Evolutionary conservation across 306 rosid genomes (phyloP), one percentile per base, ranked within the genome.

Genomic region (Acmispon strigosus): DNA sequence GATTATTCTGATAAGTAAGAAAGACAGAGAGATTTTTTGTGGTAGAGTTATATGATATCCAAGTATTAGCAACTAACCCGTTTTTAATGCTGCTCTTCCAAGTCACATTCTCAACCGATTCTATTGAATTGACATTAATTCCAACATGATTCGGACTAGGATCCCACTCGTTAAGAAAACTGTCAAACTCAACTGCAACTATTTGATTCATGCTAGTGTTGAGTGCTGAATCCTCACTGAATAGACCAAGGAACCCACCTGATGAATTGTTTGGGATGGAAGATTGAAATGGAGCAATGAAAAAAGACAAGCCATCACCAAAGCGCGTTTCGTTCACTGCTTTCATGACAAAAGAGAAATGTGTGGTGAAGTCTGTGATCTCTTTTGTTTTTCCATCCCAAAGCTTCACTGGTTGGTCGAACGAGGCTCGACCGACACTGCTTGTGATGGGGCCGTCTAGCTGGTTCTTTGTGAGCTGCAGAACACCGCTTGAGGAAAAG

Each of bases 181-280:
- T 83, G 67, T 92, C 98, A 51, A 92, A 83, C 81, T 92, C 96
- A 32, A 92, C 90, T 0, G 90, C 96, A 24, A 92, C 86, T 32
- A 87, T 76, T 34, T 77, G 85, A 56, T 86, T 86, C 6, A 54
- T 66, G n/a, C 77, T 71, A 4, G 54, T 0, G 53, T 83, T 41
- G 12, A 66, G 43, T 10, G 87, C 86, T 10, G 89, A 34, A 4
- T 66, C 65, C 0, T 14, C 0, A 44, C 48, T 72, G 56, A 87
- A 84, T 8, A 92, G 76, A 2, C 84, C 98, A 53, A 92, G 95
- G 60, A 7, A 86, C 4, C 92, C 92, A 0, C 92, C 92, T 0
- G 66, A 1, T 8, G 98, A 89, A 12, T 78, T 66, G 0, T 20
- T 8, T 0, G 97, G 97, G n/a, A 92, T 71, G 0, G 10, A 27